Base-by-base conservation (phyloP, 129 eudicot genomes). In the Pittosporum tobira region DNA sequence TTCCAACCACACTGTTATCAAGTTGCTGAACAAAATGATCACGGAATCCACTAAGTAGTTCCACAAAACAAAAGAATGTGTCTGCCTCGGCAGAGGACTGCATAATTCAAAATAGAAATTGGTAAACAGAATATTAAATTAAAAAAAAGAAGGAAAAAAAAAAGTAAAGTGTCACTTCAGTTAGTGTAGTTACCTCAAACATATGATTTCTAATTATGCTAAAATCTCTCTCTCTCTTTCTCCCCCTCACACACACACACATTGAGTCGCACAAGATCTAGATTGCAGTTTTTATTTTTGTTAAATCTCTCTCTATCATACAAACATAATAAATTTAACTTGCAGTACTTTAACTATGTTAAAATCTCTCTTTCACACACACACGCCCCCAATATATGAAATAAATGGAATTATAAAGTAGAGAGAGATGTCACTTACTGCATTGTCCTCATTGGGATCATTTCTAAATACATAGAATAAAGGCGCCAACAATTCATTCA, bases 11-110 rank as follows among this genome's bases (percentile, higher is more conserved):
- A 75, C 96, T 93, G 31, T 93, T 87, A 68, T 93, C 99, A 70
- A 93, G 96, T 78, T 93, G 94, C 78, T 90, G 87, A 51, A 91
- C 84, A 67, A 85, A 90, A 62, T 80, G 67, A 69, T 87, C 96
- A 29, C 96, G 80, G 62, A 82, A 81, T 45, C 90, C 91, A 63
- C 99, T 81, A 25, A 93, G 51, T 63, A 93, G 63, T 70, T 93
- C 99, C 75, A 93, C 99, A 71, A 93, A 93, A 81, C 96, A 93
- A 71, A 93, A 93, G 83, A 87, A 83, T 8, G 99, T 81, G 67
- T 93, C 99, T 64, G 98, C 95, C 81, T 90, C 98, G 6, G 94
- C 98, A 58, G 64, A 77, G 34, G 57, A 82, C 98, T 90, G 86
- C 82, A 79, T 15, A 66, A 64, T 70, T 19, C 61, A 28, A 40